Conservation (phyloP, 306 rosid genomes). For the Vigna nakashimae region DNA sequence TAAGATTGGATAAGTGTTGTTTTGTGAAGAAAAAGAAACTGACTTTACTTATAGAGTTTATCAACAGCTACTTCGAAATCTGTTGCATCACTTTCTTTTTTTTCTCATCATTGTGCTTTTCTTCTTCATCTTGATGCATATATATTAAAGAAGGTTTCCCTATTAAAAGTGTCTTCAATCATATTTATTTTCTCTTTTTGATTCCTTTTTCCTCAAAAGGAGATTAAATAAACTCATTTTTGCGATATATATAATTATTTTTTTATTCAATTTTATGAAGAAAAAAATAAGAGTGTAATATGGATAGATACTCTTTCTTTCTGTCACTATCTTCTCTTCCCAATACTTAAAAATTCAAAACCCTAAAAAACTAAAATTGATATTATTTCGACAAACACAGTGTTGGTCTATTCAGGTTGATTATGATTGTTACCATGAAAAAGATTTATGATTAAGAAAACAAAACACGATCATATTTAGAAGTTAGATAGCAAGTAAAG, state of each 20-base stretch:
- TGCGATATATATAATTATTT: neutral
- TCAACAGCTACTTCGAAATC: slow-evolving; percentile 1
- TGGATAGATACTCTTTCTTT: too few species aligned
- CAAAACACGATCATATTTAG: neutral
- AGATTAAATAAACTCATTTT: neutral
- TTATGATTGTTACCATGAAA: too few species aligned
- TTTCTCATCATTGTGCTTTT: slow-evolving; percentile 32
- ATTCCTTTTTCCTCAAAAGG: slow-evolving; percentile 14
- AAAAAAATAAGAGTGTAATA: too few species aligned
- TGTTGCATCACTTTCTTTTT: slow-evolving; percentile 38
- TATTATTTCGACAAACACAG: too few species aligned
- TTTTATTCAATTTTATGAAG: neutral
- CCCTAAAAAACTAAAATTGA: too few species aligned
- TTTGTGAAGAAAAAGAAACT: slow-evolving; percentile 39
- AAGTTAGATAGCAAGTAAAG: neutral
- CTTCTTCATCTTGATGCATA: slow-evolving; percentile 17
- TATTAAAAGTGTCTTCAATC: neutral
- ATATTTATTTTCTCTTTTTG: slow-evolving; percentile 24
- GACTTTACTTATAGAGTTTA: slow-evolving; percentile 26
- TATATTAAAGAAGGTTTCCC: neutral
- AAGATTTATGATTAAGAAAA: too few species aligned
- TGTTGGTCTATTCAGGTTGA: too few species aligned
- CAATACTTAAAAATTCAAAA: too few species aligned
- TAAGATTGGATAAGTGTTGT: slow-evolving; percentile 36
- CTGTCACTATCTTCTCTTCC: too few species aligned